These are phyloP conservation scores for Suillus lakei DNA, from an alignment of 768 basidiomycete genomes.

Conservation along the genomic window DNA sequence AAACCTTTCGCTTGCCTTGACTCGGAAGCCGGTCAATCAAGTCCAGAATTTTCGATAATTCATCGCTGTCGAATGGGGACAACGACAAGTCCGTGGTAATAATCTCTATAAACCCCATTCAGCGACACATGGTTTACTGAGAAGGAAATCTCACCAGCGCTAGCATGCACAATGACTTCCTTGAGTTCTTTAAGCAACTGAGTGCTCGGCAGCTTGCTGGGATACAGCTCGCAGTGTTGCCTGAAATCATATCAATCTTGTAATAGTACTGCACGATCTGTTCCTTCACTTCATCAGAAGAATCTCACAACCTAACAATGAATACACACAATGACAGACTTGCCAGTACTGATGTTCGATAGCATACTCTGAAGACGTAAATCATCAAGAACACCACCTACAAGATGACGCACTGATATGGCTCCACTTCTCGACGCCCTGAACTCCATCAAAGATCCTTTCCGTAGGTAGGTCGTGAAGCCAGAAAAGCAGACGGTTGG, in stretches of 20 bases:
- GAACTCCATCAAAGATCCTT: slow-evolving; percentile 38
- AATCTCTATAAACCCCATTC: slow-evolving; percentile 23
- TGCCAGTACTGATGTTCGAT: slow-evolving; percentile 31
- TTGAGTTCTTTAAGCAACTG: slow-evolving; percentile 7
- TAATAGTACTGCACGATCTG: neutral
- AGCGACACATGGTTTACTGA: neutral
- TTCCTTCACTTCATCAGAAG: neutral
- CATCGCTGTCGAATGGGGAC: slow-evolving; percentile 13
- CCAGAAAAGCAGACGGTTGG: slow-evolving; percentile 50
- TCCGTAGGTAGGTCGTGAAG: slow-evolving; percentile 42
- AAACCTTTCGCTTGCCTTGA: neutral
- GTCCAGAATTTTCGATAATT: slow-evolving; percentile 9
- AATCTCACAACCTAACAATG: neutral
- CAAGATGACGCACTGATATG: slow-evolving; percentile 43
- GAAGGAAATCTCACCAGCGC: slow-evolving; percentile 22
- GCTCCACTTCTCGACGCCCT: slow-evolving; percentile 41
- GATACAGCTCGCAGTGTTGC: slow-evolving; percentile 13
- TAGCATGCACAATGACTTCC: slow-evolving; percentile 11
- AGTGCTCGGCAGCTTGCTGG: neutral
- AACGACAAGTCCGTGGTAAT: slow-evolving; percentile 11
- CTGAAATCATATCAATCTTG: neutral
- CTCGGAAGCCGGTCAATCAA: slow-evolving; percentile 11
- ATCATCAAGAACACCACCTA: neutral
- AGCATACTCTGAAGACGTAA: slow-evolving; percentile 18
- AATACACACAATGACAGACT: neutral